Evolutionary conservation across 2,329 filamentous ascomycete species (phyloP), one percentile per base, ranked within the genome.

Genomic region (Truncatella angustata): DNA sequence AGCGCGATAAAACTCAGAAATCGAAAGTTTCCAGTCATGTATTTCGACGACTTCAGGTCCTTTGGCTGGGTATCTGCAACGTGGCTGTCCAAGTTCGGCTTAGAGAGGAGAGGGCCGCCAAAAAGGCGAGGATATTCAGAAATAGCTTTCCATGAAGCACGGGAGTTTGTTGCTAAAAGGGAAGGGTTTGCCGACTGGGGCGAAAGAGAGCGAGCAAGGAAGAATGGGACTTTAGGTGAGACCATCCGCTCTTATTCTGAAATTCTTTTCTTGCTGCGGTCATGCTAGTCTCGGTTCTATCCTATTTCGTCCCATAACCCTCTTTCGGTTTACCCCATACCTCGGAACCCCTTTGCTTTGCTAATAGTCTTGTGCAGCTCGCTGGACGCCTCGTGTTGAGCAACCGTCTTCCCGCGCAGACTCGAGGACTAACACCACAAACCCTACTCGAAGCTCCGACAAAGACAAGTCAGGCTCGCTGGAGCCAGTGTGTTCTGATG

Each of bases 1-100:
- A 53, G 58, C 1, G 14, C 11, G 16, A 12, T 12, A 12, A 61
- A 60, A n/a, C 62, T 69, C 5, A 57, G 54, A 23, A 60, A 61
- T 52, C 66, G 72, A 6, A 68, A 68, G 37, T 74, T 73, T 16
- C 71, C 72, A 0, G 69, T 72, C 14, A 64, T 71, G 62, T 73
- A 69, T 52, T 70, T 71, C 30, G 71, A 73, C 34, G 47, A 55
- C 18, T 47, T 52, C 0, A 56, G 52, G 50, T 65, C 60, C 30
- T 61, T 59, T 30, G 49, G 34, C 9, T 64, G 65, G 65, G 46
- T 65, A 12, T 28, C 54, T 6, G 62, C 60, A 26, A 51, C 37
- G 14, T 24, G 49, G 20, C 36, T 67, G 11, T 54, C 48, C 14
- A 56, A 54, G 44, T 62, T 66, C 28, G 60, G 59, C n/a, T 56